These are phyloP conservation scores for Colletotrichum sp. DNA, from an alignment of 2,329 filamentous ascomycete genomes.

Conservation along the genomic window DNA sequence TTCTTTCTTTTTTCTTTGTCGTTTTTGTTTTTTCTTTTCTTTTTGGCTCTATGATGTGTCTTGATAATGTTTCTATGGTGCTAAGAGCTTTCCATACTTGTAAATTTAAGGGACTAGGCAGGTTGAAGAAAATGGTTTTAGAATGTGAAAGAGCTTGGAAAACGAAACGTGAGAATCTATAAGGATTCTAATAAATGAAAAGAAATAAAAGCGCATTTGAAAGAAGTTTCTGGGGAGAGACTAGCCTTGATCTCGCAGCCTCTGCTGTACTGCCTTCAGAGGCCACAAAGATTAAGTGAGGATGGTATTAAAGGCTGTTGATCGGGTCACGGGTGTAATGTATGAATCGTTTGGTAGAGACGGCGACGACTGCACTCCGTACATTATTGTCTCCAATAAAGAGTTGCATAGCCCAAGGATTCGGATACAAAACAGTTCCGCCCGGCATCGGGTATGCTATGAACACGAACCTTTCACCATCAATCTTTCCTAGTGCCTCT, in stretches of 20 bases:
- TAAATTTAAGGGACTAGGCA: not conserved
- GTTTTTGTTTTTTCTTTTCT: not conserved
- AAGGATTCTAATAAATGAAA: not conserved
- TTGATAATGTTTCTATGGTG: not conserved
- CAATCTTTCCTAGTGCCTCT: not conserved
- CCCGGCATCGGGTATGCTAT: not conserved
- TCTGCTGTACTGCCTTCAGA: not conserved
- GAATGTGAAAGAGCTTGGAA: not conserved
- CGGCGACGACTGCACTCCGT: not conserved
- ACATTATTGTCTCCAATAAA: not conserved
- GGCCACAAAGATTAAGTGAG: not conserved
- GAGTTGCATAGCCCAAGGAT: not conserved
- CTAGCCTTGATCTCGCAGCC: not conserved
- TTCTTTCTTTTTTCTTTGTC: not conserved
- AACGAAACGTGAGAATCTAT: not conserved
- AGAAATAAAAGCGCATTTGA: not conserved
- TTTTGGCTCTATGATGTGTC: not conserved
- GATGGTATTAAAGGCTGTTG: not conserved
- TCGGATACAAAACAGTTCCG: not conserved
- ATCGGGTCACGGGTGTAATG: not conserved
- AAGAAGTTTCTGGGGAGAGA: not conserved
- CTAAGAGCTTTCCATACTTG: not conserved
- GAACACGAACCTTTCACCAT: not conserved
- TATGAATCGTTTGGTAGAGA: not conserved
- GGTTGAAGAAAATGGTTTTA: not conserved